Percentiles rank a stretch among this genome's conserved stretches.
Evolutionary conservation across 192 early-diverging fungal species (phyloP).

Genomic region (Podila epicladia): DNA sequence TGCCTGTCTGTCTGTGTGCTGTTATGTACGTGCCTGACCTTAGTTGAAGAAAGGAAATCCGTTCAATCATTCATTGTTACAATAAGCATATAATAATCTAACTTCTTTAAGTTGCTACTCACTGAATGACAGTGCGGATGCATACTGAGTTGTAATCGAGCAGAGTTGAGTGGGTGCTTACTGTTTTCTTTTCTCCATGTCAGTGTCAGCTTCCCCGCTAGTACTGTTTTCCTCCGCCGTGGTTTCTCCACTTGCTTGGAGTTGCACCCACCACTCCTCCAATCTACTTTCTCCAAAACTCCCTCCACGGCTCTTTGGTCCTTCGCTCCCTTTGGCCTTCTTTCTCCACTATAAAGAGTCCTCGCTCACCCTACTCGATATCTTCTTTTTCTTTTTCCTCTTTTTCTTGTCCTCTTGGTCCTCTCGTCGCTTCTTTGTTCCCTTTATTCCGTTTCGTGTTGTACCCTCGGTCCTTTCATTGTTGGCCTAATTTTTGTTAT

Average conservation of each 20-base stretch:
- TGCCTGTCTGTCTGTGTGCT: no score
- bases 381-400: neutral
- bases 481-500: neutral
- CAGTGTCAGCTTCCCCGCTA: neutral
- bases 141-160: no score
- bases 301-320: constrained; percentile 37
- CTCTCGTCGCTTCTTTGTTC: constrained; percentile 27
- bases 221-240: neutral
- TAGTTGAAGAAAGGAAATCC: no score
- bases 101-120: no score
- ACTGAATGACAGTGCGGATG: no score
- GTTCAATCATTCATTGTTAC: no score
- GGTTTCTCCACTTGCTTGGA: neutral
- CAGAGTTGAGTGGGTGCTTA: no score
- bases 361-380: neutral
- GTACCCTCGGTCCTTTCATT: neutral
- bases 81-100: no score
- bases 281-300: neutral
- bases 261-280: neutral
- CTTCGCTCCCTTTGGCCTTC: neutral
- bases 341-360: constrained; percentile 30
- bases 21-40: no score
- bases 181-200: no score
- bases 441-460: constrained; percentile 8
- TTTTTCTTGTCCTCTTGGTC: constrained; percentile 17